Base-by-base conservation (phyloP, 2,329 filamentous ascomycete genomes). In the Tolypocladium tundrense region DNA sequence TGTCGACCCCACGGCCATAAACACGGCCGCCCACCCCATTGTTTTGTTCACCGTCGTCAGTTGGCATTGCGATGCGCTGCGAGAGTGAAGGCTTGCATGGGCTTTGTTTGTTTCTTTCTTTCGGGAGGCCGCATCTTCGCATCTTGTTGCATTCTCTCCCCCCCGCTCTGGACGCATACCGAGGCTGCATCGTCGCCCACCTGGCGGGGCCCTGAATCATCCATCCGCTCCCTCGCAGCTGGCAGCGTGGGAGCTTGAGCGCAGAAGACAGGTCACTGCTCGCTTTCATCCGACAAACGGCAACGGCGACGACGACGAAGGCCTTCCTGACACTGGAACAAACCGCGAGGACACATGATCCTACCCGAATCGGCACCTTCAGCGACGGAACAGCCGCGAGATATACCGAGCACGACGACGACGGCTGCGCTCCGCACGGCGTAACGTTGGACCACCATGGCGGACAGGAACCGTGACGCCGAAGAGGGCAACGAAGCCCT, bases 401-500 rank as follows among this genome's bases (percentile, higher is more conserved):
- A 53, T 13, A 40, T 10, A 35, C 8, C 48, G 7, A 13, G 16
- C 8, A 33, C 48, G 4, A 33, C 45, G 27, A 50, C 45, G 24
- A 7, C 45, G 16, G 27, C 14, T 45, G 27, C 27, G 45, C 16
- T 21, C 13, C 9, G 21, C 31, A n/a, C 10, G 3, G 48, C 9
- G 48, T 6, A 51, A 35, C 48, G 48, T 35, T 35, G 48, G 31
- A n/a, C 54, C 61, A 66, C 51, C 60, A 83, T 83, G 80, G 74
- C 75, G 59, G 77, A 79, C 65, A 73, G 74, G 60, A 73, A 77
- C 56, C 75, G 75, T 58, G 76, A 79, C 31, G 71, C 75, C 54
- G 75, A 79, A 43, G 73, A 76, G 52, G 64, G 66, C 62, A 78
- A 81, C 61, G 82, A 82, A 68, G 77, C 78, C 41, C 81, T 74